Evolutionary conservation across 257 asterid species (phyloP), one percentile per base, ranked within the genome.

Genomic region (Nicotiana noctiflora): DNA sequence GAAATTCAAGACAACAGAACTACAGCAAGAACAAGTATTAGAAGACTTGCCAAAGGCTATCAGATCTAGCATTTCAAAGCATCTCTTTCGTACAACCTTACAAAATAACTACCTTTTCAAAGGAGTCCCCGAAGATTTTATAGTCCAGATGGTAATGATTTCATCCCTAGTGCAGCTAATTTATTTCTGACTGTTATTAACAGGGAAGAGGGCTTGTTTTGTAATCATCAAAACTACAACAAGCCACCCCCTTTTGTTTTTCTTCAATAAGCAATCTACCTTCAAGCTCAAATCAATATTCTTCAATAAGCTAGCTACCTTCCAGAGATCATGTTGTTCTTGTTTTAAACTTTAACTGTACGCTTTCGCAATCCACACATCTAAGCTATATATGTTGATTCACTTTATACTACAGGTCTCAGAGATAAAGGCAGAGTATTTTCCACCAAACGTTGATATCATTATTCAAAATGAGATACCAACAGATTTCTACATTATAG

Each of bases 371-470:
- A 7, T 40, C 46, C 46, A 40, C 46, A 7, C 0, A 40, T 40
- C 46, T 40, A 40, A 40, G 46, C 46, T 40, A 40, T 8, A 40
- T 40, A 40, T 40, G 46, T 40, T 1, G 46, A 1, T 40, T 40
- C 46, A 40, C 46, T 40, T 53, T 37, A 19, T 34, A 23, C 74
- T 57, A 21, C 88, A 95, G 99, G 98, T 95, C 61, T 90, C 99
- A 27, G 99, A 93, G 85, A 91, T 95, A 27, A 91, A 88, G 84
- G 99, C 97, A 75, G 99, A 95, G 83, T 95, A 91, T 83, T 93
- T 88, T 83, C 99, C 99, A 60, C 99, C 99, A 34, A 92, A 90
- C 88, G 96, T 93, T 68, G 99, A 95, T 77, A 92, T 95, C 4
- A 81, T 93, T 82, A 91, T 93, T 78, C 95, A 92, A 85, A 93